A percentile compares a stretch with the other conserved stretches of the same genome.
Evolutionary conservation across 768 basidiomycete genomes (phyloP).

Genomic region (Tubosaeta brunneosetosa): DNA sequence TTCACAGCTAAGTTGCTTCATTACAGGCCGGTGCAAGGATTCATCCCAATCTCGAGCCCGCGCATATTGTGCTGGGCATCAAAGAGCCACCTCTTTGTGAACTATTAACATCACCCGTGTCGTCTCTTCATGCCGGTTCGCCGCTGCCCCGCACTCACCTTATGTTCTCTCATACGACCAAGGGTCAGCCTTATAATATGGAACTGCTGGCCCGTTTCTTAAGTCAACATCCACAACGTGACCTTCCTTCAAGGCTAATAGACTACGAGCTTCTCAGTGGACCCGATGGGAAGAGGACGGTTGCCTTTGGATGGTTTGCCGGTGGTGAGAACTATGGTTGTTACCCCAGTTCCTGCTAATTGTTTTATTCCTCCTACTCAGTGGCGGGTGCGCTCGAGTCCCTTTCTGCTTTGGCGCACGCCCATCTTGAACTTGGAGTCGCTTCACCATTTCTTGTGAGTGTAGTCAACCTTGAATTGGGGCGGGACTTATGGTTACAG

Average conservation of each 20-base stretch:
- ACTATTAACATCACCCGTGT: slow-evolving; percentile 45
- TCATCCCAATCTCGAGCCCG: slow-evolving; percentile 48
- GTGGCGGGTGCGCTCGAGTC: slow-evolving; percentile 85
- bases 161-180: slow-evolving; percentile 91
- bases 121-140: slow-evolving; percentile 17
- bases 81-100: slow-evolving; percentile 77
- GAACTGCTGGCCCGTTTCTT: slow-evolving; percentile 67
- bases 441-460: slow-evolving; percentile 80
- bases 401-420: slow-evolving; percentile 70
- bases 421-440: slow-evolving; percentile 72
- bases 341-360: background rate
- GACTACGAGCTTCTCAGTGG: slow-evolving; percentile 83
- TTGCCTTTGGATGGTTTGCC: slow-evolving; percentile 91
- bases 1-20: slow-evolving; percentile 1
- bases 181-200: slow-evolving; percentile 85
- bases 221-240: slow-evolving; percentile 20
- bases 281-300: slow-evolving; percentile 62
- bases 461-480: background rate
- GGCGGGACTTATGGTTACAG: slow-evolving; percentile 19
- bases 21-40: slow-evolving; percentile 74
- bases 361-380: slow-evolving; percentile 24
- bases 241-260: slow-evolving; percentile 50
- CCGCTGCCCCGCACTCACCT: slow-evolving; percentile 61
- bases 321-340: slow-evolving; percentile 52
- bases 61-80: slow-evolving; percentile 81